phyloP scores from a whole-genome alignment of 2,329 filamentous ascomycete genomes.

The Penicillium sp. region DNA sequence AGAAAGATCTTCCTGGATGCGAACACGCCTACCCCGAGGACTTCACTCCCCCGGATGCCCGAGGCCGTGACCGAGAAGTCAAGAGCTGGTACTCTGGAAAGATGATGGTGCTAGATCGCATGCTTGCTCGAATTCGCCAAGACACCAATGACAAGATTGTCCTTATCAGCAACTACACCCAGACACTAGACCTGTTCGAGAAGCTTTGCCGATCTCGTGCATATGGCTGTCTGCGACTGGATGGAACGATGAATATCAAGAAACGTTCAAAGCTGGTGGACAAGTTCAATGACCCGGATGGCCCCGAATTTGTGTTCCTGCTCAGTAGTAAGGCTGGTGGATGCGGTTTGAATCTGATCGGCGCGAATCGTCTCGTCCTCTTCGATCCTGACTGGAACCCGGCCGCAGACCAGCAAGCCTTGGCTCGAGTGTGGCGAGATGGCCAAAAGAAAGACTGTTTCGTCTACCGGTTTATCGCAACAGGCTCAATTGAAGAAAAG shows the following conservation, averaged over 20 bases:
- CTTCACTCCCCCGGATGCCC: slow-evolving; percentile 80
- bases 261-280: slow-evolving; percentile 97
- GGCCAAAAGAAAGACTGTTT: slow-evolving; percentile 99
- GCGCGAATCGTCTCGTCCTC: slow-evolving; percentile 87
- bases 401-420: slow-evolving; percentile 92
- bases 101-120: slow-evolving; percentile 96
- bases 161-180: slow-evolving; percentile 96
- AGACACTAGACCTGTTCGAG: slow-evolving; percentile 92
- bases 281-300: slow-evolving; percentile 92
- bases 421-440: slow-evolving; percentile 97
- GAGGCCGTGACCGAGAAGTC: slow-evolving; percentile 86
- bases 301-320: slow-evolving; percentile 89
- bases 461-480: slow-evolving; percentile 98
- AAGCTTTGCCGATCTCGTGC: slow-evolving; percentile 78
- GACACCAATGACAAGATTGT: slow-evolving; percentile 99
- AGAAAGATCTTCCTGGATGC: slow-evolving; percentile 80
- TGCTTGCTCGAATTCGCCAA: slow-evolving; percentile 91
- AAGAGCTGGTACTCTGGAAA: slow-evolving; percentile 97
- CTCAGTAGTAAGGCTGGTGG: slow-evolving; percentile 95
- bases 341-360: slow-evolving; percentile 93
- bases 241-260: slow-evolving; percentile 96
- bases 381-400: slow-evolving; percentile 99
- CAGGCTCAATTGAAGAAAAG: slow-evolving; percentile 97
- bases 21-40: slow-evolving; percentile 80
- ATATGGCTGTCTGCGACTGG: slow-evolving; percentile 84